Evolutionary conservation across 148 eudicot species (phyloP).

Genomic region (Rhododendron williamsianum): DNA sequence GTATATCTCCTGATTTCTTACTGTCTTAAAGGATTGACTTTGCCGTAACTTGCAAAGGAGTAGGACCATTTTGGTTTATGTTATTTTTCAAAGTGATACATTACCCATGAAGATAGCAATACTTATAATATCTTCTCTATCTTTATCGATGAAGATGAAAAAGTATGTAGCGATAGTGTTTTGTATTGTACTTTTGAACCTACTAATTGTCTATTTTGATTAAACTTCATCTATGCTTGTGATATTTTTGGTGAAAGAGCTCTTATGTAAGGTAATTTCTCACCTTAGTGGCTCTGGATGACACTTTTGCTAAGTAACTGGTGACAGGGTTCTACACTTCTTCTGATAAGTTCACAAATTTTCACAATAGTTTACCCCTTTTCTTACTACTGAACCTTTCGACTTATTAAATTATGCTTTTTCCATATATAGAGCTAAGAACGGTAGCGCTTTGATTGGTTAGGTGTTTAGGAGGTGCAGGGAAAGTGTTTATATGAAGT

Average conservation of each 20-base stretch:
- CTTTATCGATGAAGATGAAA: background rate
- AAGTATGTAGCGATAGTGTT: background rate
- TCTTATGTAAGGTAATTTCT: background rate
- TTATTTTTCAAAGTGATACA: too few species aligned
- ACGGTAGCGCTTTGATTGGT: background rate
- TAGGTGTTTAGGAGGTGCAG: background rate
- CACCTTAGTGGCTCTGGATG: background rate
- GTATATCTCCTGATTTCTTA: conserved; percentile 2
- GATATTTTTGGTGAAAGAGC: background rate
- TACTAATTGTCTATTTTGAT: background rate
- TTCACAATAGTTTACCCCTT: background rate
- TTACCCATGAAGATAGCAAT: background rate
- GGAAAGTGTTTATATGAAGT: background rate
- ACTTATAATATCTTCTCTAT: background rate
- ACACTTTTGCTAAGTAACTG: background rate
- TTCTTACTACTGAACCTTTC: background rate
- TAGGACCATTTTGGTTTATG: background rate
- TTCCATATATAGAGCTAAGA: background rate
- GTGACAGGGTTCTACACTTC: background rate
- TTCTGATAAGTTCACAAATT: background rate
- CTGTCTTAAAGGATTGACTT: background rate
- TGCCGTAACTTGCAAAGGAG: background rate
- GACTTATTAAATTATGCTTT: background rate
- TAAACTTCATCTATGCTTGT: background rate
- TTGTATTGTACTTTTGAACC: background rate